A percentile compares a stretch with the other conserved stretches of the same genome.
phyloP scores from a whole-genome alignment of 2,329 filamentous ascomycete species.

The Monilinia vaccinii-corymbosi region DNA sequence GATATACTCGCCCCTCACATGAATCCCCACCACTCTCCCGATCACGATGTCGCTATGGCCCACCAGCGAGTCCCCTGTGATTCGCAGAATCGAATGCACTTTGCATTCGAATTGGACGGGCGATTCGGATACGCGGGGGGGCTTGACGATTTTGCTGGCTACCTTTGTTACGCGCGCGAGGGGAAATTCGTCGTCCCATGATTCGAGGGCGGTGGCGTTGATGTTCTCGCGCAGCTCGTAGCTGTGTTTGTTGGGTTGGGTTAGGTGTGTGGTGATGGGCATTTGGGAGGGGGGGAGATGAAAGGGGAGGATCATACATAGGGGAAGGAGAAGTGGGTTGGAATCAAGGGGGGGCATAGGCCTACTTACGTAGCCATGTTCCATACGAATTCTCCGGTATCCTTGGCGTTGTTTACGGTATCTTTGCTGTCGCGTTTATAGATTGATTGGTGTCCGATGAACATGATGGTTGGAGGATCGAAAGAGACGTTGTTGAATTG shows the following conservation, averaged over 20 bases:
- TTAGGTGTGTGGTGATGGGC: neutral
- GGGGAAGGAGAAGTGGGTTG: neutral
- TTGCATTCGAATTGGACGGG: constrained; percentile 16
- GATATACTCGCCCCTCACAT: constrained; percentile 16
- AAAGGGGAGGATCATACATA: too few relatives aligned
- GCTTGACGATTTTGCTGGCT: constrained; percentile 9
- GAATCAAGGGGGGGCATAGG: neutral
- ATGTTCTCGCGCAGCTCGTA: neutral
- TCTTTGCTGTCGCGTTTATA: constrained; percentile 12
- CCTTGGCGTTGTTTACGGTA: constrained; percentile 12
- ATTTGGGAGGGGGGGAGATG: too few relatives aligned
- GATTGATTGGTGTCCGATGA: constrained; percentile 12
- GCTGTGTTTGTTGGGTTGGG: neutral
- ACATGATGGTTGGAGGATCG: constrained; percentile 14
- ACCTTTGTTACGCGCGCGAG: constrained; percentile 9
- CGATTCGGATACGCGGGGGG: constrained; percentile 14
- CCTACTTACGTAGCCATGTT: constrained; percentile 15
- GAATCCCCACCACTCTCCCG: constrained; percentile 15
- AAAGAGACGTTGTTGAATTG: constrained; percentile 17
- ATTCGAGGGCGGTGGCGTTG: constrained; percentile 1
- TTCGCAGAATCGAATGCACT: constrained; percentile 13
- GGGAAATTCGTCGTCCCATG: constrained; percentile 3
- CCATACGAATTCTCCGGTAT: constrained; percentile 16
- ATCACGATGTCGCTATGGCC: constrained; percentile 16
- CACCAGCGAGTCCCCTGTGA: constrained; percentile 12